Evolutionary conservation across 306 rosid species (phyloP).

Genomic region (Cotoneaster glaucophyllus): DNA sequence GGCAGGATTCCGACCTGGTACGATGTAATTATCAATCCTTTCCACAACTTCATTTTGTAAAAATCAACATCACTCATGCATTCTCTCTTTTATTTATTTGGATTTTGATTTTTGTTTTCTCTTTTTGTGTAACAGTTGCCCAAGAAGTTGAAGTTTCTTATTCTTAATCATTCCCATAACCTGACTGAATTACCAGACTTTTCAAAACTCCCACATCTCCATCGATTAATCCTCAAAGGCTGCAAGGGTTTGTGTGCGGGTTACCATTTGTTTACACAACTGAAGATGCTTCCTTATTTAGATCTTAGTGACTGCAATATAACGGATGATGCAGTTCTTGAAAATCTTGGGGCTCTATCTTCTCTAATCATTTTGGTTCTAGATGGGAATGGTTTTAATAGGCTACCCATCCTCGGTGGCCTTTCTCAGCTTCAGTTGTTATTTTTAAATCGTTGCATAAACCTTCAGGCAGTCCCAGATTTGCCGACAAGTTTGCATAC

Average conservation of each 20-base stretch:
- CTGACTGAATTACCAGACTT: conserved; percentile 28
- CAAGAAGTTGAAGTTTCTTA: conserved; percentile 7
- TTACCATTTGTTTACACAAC: conserved; percentile 1
- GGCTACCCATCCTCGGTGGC: not conserved
- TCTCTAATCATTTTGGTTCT: not conserved
- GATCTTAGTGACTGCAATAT: conserved; percentile 13
- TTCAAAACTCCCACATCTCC: conserved; percentile 30
- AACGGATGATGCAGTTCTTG: not conserved
- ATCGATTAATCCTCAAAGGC: conserved; percentile 18
- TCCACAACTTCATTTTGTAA: no score
- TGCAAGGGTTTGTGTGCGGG: conserved; percentile 15
- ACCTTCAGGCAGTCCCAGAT: not conserved
- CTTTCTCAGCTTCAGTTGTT: not conserved
- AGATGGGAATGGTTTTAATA: not conserved
- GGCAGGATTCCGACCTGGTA: conserved; percentile 29
- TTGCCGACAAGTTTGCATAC: not conserved
- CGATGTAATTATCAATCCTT: not conserved
- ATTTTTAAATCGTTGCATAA: not conserved
- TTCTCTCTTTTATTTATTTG: not conserved
- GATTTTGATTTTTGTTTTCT: not conserved
- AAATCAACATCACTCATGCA: not conserved
- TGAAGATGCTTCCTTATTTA: conserved; percentile 19
- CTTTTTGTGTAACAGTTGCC: conserved; percentile 1
- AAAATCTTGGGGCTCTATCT: not conserved
- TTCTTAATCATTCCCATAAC: not conserved